phyloP scores from a whole-genome alignment of 352 stramenopile species.

The Globisporangium paddicum region DNA sequence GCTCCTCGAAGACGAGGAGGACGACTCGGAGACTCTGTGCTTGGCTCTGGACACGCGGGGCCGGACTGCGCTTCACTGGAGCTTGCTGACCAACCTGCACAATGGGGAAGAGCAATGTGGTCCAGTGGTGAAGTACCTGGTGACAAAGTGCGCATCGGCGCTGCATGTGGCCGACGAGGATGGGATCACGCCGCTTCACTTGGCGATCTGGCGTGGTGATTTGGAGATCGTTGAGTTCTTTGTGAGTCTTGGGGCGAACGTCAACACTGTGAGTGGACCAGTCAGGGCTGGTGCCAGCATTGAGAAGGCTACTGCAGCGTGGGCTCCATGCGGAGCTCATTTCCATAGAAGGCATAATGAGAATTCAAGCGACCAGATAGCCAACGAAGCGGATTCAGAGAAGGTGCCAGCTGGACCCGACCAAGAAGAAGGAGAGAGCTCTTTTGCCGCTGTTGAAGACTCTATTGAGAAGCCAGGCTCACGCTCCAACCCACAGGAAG shows the following conservation, averaged over 20 bases:
- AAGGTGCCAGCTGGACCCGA: background rate
- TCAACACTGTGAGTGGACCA: slow-evolving; percentile 10
- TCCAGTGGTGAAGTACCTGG: slow-evolving; percentile 26
- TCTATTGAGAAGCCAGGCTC: background rate
- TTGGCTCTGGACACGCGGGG: slow-evolving; percentile 33
- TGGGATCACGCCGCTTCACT: slow-evolving; percentile 35
- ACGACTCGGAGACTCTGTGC: slow-evolving; percentile 17
- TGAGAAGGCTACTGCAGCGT: slow-evolving; percentile 21
- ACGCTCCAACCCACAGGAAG: background rate
- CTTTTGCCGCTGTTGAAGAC: background rate
- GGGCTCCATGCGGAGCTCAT: slow-evolving; percentile 37
- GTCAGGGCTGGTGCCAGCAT: background rate
- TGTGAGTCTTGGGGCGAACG: slow-evolving; percentile 34
- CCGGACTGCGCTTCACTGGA: slow-evolving; percentile 51
- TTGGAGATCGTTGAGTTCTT: slow-evolving; percentile 32
- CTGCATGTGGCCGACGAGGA: slow-evolving; percentile 40
- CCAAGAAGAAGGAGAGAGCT: background rate
- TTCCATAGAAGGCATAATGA: too few species aligned
- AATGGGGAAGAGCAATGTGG: background rate
- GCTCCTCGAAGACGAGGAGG: slow-evolving; percentile 22
- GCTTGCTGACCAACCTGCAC: slow-evolving; percentile 15
- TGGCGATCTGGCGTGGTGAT: slow-evolving; percentile 35
- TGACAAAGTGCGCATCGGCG: slow-evolving; percentile 16
- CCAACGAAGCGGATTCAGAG: background rate
- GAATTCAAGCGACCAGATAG: too few species aligned